Percentiles rank a stretch among this genome's conserved stretches.
These are phyloP conservation scores for Leishmania gerbilli DNA, from an alignment of 208 protist species.

Conservation along the genomic window DNA sequence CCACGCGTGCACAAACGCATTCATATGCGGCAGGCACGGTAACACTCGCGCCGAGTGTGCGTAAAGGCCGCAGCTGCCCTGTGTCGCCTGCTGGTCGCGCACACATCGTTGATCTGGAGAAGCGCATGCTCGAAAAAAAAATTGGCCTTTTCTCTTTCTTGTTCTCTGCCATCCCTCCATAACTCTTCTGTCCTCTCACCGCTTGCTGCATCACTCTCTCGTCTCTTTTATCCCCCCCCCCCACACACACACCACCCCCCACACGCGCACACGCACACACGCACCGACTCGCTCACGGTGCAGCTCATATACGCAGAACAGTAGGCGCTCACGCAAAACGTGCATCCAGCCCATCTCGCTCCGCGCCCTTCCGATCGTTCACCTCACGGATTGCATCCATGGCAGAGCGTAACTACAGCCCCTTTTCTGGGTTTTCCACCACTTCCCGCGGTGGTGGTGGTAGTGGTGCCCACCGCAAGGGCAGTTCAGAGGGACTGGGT, in stretches of 20 bases:
- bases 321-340: constrained; percentile 1
- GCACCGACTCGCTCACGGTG: not conserved
- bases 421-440: constrained; percentile 68
- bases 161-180: not conserved
- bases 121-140: not conserved
- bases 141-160: no score
- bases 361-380: not conserved
- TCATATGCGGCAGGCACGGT: not conserved
- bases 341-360: not conserved
- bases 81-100: not conserved
- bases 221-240: not conserved
- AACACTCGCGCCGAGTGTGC: not conserved
- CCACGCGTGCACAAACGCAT: not conserved
- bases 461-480: constrained; percentile 5
- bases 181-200: not conserved
- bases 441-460: constrained; percentile 14
- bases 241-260: not conserved
- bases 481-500: constrained; percentile 27
- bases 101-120: not conserved
- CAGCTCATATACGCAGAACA: not conserved
- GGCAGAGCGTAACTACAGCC: constrained; percentile 77
- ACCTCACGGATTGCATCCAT: constrained; percentile 17
- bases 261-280: not conserved
- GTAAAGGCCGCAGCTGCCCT: no score
- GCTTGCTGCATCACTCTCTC: not conserved